phyloP scores from a whole-genome alignment of 257 asterid genomes.

The Solanum stenotomum region DNA sequence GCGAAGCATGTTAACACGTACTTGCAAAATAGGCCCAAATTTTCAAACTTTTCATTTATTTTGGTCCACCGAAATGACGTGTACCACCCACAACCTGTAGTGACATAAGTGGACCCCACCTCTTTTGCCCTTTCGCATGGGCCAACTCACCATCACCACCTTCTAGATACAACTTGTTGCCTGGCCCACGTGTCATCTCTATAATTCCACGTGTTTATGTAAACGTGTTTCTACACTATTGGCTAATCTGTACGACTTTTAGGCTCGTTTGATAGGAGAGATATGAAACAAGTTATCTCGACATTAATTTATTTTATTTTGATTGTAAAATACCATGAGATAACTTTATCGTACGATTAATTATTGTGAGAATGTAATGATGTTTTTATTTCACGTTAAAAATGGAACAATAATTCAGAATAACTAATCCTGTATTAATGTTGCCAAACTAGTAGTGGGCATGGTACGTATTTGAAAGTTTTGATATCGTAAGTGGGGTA shows the following conservation, averaged over 20 bases:
- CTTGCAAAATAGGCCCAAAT: conserved; percentile 7
- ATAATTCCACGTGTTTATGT: conserved; percentile 14
- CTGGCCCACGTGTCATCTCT: conserved; percentile 13
- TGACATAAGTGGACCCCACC: conserved; percentile 8
- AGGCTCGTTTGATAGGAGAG: no score
- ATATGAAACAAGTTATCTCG: no score
- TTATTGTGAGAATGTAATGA: neutral
- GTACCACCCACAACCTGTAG: conserved; percentile 10
- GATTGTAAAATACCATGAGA: no score
- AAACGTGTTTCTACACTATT: conserved; percentile 13
- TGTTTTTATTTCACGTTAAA: no score
- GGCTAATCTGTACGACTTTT: neutral
- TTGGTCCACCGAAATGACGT: conserved; percentile 25
- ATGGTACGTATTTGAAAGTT: no score
- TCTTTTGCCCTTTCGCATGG: neutral
- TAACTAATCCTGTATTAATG: no score
- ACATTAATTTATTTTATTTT: no score
- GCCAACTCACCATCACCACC: conserved; percentile 28
- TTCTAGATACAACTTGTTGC: conserved; percentile 17
- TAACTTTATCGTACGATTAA: no score
- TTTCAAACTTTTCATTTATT: neutral
- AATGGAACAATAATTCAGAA: no score
- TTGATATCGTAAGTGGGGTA: no score
- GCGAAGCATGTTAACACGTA: conserved; percentile 18
- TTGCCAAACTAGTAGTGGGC: no score